A percentile compares a stretch with the other conserved stretches of the same genome.
Evolutionary conservation across 2,329 filamentous ascomycete genomes (phyloP).

Genomic region (Zalaria obscura): DNA sequence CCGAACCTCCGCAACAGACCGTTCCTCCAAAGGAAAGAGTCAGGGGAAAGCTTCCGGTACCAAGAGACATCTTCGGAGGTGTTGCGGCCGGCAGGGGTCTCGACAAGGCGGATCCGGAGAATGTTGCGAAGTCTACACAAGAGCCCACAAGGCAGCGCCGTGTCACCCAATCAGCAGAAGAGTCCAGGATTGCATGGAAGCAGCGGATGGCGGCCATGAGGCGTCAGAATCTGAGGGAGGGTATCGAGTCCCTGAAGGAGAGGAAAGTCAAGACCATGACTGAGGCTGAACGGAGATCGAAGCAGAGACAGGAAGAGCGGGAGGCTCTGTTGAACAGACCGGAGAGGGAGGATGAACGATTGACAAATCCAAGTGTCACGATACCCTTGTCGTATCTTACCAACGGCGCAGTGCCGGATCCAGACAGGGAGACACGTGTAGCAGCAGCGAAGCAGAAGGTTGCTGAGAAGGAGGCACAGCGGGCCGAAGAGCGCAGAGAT

Average conservation of each 20-base stretch:
- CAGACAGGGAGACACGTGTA: slow-evolving; percentile 13
- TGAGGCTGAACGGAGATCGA: slow-evolving; percentile 26
- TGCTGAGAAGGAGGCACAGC: slow-evolving; percentile 40
- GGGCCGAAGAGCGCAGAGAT: slow-evolving; percentile 36
- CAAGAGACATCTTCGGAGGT: slow-evolving; percentile 59
- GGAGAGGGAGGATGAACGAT: slow-evolving; percentile 59
- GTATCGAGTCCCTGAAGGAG: slow-evolving; percentile 53
- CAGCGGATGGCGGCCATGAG: slow-evolving; percentile 57
- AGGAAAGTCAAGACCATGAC: slow-evolving; percentile 41
- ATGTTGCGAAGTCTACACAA: slow-evolving; percentile 2
- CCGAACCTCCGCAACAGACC: slow-evolving; percentile 59
- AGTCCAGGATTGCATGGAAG: slow-evolving; percentile 46
- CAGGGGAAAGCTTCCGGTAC: slow-evolving; percentile 71
- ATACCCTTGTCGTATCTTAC: slow-evolving; percentile 9
- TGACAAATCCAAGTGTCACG: slow-evolving; percentile 54
- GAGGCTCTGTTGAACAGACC: slow-evolving; percentile 44
- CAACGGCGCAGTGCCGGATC: slow-evolving; percentile 10
- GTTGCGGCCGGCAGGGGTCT: slow-evolving; percentile 11
- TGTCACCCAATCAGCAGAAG: slow-evolving; percentile 43
- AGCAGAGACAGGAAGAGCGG: slow-evolving; percentile 34
- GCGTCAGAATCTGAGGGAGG: slow-evolving; percentile 56
- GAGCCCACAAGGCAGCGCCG: slow-evolving; percentile 19
- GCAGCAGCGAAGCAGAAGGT: slow-evolving; percentile 25
- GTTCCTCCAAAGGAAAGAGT: slow-evolving; percentile 33
- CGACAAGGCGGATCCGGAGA: slow-evolving; percentile 2